Percentiles rank a stretch among this genome's conserved stretches.
phyloP scores from a whole-genome alignment of 1,284 basidiomycete species.

The Ustilago cynodontis region DNA sequence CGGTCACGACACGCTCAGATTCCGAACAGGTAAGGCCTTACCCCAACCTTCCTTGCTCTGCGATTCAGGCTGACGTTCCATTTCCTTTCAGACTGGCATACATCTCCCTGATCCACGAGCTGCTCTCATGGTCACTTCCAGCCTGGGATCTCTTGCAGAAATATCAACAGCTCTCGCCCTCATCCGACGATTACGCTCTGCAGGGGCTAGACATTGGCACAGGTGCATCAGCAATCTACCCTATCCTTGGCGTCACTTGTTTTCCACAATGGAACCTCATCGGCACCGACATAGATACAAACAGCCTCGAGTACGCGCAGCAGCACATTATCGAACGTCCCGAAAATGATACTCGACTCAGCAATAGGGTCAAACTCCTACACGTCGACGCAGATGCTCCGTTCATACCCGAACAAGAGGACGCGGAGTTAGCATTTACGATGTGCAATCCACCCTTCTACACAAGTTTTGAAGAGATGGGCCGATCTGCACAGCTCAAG shows the following conservation, averaged over 20 bases:
- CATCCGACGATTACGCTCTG: neutral
- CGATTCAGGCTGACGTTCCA: neutral
- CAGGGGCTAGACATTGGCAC: conserved; percentile 35
- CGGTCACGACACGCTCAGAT: neutral
- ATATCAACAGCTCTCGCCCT: neutral
- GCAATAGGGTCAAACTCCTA: conserved; percentile 74
- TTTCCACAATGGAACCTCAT: conserved; percentile 33
- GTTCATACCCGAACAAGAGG: conserved; percentile 73
- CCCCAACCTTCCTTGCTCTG: neutral
- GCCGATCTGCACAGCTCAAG: conserved; percentile 28
- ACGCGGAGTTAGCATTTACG: conserved; percentile 71
- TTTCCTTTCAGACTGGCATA: conserved; percentile 27
- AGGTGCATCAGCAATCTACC: conserved; percentile 78
- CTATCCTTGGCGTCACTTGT: conserved; percentile 75
- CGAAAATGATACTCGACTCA: conserved; percentile 74
- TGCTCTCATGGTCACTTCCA: conserved; percentile 17
- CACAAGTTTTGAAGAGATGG: conserved; percentile 78
- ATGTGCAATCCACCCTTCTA: conserved; percentile 99
- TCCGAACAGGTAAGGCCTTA: conserved; percentile 1
- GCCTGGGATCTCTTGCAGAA: conserved; percentile 10
- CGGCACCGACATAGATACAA: conserved; percentile 42
- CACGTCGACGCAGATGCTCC: conserved; percentile 71
- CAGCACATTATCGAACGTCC: conserved; percentile 76
- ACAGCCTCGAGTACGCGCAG: conserved; percentile 33
- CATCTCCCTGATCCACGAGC: conserved; percentile 26